phyloP scores from a whole-genome alignment of 495 filamentous ascomycete genomes.

The Rhypophila decipiens region DNA sequence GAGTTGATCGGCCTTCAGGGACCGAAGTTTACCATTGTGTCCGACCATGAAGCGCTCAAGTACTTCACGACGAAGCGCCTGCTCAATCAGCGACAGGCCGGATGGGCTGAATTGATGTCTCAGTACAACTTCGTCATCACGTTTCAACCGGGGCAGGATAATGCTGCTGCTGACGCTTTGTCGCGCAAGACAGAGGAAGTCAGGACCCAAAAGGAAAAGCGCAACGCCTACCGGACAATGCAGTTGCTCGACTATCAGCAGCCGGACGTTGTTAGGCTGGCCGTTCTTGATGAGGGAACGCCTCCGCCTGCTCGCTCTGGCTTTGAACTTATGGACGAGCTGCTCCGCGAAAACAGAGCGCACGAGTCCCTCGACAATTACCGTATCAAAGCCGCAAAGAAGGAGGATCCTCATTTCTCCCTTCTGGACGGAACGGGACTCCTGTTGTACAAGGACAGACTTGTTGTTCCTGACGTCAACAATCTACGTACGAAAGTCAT shows the following conservation, averaged over 20 bases:
- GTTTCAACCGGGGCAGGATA: background rate
- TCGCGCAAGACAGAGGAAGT: constrained; percentile 1
- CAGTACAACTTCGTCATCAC: constrained; percentile 3
- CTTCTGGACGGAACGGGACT: background rate
- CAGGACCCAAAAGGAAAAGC: background rate
- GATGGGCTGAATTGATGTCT: background rate
- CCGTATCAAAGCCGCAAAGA: background rate
- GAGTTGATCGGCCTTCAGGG: background rate
- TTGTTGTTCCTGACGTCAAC: background rate
- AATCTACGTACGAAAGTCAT: background rate
- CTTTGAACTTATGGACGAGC: background rate
- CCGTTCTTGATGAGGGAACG: background rate
- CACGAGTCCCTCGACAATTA: background rate
- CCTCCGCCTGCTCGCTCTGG: background rate
- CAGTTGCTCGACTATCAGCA: background rate
- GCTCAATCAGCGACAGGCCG: background rate
- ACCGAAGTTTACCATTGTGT: background rate
- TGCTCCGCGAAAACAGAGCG: background rate
- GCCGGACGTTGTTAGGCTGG: background rate
- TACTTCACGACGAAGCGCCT: constrained; percentile 1
- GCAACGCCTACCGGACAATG: background rate
- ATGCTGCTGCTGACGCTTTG: constrained; percentile 1
- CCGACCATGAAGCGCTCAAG: constrained; percentile 1
- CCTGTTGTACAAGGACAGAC: background rate
- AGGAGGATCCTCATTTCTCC: background rate